Evolutionary conservation across 1,139 yeast genomes (phyloP), one percentile per base, ranked within the genome.

Genomic region (Wickerhamomyces sp.): DNA sequence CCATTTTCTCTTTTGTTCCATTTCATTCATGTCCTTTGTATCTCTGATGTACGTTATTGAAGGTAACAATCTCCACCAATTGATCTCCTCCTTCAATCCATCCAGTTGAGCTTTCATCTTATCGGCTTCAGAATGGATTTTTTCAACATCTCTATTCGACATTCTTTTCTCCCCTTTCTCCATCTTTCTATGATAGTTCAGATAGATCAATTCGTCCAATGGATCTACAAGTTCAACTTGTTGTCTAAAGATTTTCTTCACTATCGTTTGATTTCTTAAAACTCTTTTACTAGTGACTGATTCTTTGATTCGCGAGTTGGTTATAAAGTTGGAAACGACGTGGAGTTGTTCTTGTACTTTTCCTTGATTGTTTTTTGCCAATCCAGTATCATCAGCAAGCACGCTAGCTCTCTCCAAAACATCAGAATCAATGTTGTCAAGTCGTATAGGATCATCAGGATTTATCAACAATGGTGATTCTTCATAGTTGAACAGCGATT

Each of bases 161-260:
- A 80, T 75, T 26, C 74, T 66, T 36, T 69, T 69, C 52, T 84
- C 94, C 39, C 78, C 82, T 36, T 76, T 74, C 41, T 71, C 74
- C 84, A 81, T 78, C 30, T 70, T 64, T 29, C 70, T 66, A 52
- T 82, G 89, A 47, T 76, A 79, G 1, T 62, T 47, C 2, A 52
- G 53, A 48, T 68, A 83, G 2, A 60, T 30, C 0, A 58, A 59
- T 40, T 78, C 83, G 0, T 56, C 45, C 14, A 82, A 57, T 4
- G 70, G 66, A 43, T 78, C 83, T 6, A 24, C 22, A 6, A 20
- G 29, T 35, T 15, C 44, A 10, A 22, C 15, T 18, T 26, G 26
- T 3, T 27, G 33, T 16, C 32, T 39, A 31, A 30, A 25, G 4
- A 28, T 28, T 5, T 15, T 9, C 16, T 28, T 28, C 3, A 15